Conservation (phyloP, 345 rosid species). For the Citrus inodora region DNA sequence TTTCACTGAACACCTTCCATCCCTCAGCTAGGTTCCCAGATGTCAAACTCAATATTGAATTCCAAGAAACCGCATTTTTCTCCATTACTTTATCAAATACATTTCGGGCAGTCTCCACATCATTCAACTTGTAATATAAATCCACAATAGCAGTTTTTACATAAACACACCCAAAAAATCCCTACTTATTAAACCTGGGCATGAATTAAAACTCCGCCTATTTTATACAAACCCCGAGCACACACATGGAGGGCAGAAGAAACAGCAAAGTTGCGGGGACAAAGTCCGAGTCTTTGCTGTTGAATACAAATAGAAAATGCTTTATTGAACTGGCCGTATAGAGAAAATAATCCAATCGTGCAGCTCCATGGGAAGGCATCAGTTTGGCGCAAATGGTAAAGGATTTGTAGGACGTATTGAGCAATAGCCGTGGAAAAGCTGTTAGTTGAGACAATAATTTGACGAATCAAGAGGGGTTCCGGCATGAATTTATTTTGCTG, state of each 20-base stretch:
- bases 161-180: constrained; percentile 57
- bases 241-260: constrained; percentile 38
- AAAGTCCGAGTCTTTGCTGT: constrained; percentile 45
- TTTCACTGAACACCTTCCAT: constrained; percentile 44
- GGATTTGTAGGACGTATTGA: constrained; percentile 42
- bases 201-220: constrained; percentile 46
- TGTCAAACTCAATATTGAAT: constrained; percentile 62
- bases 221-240: constrained; percentile 30
- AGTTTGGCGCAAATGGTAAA: constrained; percentile 19
- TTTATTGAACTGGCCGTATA: constrained; percentile 52
- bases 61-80: constrained; percentile 71
- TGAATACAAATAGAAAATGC: constrained; percentile 39
- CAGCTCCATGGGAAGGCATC: constrained; percentile 67
- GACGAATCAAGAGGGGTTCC: too few species aligned
- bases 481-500: constrained; percentile 51
- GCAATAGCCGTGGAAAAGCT: constrained; percentile 37
- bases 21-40: constrained; percentile 40
- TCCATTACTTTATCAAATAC: constrained; percentile 47
- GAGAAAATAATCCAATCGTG: constrained; percentile 50
- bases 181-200: constrained; percentile 47
- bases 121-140: constrained; percentile 53
- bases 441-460: constrained; percentile 3
- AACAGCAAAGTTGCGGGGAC: constrained; percentile 39
- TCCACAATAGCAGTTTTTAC: constrained; percentile 70
- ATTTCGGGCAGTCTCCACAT: constrained; percentile 42